These are phyloP conservation scores for Linanthus parryae DNA, from an alignment of 148 eudicot species.

Conservation along the genomic window DNA sequence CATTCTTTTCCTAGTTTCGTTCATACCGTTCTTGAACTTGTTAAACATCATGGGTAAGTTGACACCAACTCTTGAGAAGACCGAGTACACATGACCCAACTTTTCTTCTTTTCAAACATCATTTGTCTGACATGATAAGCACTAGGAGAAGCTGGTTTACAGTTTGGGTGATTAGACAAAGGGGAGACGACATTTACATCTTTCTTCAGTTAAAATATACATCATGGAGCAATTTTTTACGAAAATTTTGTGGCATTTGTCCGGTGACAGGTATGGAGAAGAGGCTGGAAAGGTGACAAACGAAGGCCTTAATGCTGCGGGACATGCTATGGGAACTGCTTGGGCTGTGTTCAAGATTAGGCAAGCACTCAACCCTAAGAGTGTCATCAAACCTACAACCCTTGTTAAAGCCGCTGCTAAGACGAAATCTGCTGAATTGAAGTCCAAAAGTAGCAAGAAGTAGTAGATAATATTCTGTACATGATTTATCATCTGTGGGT, in stretches of 20 bases:
- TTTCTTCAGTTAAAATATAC: too few species aligned
- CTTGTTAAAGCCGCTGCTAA: slow-evolving; percentile 60
- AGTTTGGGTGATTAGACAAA: too few species aligned
- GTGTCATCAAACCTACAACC: slow-evolving; percentile 53
- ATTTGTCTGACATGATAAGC: too few species aligned
- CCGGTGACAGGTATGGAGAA: slow-evolving; percentile 54
- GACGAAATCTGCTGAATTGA: slow-evolving; percentile 20
- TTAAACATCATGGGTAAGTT: too few species aligned
- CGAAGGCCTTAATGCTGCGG: slow-evolving; percentile 71
- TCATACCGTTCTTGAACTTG: too few species aligned
- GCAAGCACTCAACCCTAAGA: slow-evolving; percentile 75
- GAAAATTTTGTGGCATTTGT: background rate
- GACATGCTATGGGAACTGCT: slow-evolving; percentile 75
- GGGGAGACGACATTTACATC: too few species aligned
- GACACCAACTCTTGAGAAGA: too few species aligned
- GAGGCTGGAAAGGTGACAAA: slow-evolving; percentile 56
- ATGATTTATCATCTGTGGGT: too few species aligned
- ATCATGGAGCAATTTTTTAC: too few species aligned
- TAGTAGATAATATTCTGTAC: slow-evolving; percentile 1
- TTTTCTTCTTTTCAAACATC: too few species aligned
- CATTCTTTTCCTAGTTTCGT: background rate
- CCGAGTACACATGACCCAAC: too few species aligned
- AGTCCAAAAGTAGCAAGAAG: slow-evolving; percentile 9
- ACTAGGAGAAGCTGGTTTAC: too few species aligned
- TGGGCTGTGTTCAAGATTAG: slow-evolving; percentile 89